Percentiles rank a stretch among this genome's conserved stretches.
Conservation (phyloP, 495 filamentous ascomycete species). For the Chaetomidium leptoderma region DNA sequence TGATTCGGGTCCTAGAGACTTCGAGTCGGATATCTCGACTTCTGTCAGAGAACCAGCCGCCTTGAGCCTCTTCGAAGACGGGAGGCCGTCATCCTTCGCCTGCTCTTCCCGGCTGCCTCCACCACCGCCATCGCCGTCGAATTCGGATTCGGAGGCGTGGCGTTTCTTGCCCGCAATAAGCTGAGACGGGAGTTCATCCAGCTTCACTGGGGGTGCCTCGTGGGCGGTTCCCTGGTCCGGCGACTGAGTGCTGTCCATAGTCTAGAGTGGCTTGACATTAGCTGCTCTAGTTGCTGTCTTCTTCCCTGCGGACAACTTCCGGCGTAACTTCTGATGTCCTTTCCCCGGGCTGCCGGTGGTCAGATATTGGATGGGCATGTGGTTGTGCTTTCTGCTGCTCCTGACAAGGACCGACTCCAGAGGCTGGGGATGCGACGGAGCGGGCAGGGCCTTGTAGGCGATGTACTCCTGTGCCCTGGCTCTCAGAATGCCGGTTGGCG, state of each 20-base stretch:
- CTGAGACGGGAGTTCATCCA: neutral
- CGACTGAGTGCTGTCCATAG: neutral
- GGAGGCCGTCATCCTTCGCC: neutral
- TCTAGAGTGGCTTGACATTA: neutral
- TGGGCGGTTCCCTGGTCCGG: neutral
- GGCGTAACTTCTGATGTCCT: neutral
- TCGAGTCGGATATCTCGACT: slow-evolving; percentile 35
- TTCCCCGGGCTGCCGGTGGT: neutral
- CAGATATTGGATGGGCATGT: too few relatives aligned
- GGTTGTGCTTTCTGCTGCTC: too few relatives aligned
- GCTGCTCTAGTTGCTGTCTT: too few relatives aligned
- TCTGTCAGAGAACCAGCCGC: slow-evolving; percentile 20
- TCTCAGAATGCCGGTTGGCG: too few relatives aligned
- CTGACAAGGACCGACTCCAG: too few relatives aligned
- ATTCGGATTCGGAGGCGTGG: neutral
- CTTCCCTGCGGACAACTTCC: neutral
- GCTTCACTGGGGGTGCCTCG: neutral
- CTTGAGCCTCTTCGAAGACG: neutral
- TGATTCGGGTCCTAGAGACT: slow-evolving; percentile 12
- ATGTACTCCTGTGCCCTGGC: too few relatives aligned
- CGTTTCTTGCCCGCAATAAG: slow-evolving; percentile 4
- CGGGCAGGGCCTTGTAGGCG: too few relatives aligned
- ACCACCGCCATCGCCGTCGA: neutral
- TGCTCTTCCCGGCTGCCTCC: neutral
- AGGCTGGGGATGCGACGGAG: too few relatives aligned